A percentile compares a stretch with the other conserved stretches of the same genome.
These are phyloP conservation scores for Debaryomyces psychrophilus DNA, from an alignment of 1,139 yeast species.

Conservation along the genomic window DNA sequence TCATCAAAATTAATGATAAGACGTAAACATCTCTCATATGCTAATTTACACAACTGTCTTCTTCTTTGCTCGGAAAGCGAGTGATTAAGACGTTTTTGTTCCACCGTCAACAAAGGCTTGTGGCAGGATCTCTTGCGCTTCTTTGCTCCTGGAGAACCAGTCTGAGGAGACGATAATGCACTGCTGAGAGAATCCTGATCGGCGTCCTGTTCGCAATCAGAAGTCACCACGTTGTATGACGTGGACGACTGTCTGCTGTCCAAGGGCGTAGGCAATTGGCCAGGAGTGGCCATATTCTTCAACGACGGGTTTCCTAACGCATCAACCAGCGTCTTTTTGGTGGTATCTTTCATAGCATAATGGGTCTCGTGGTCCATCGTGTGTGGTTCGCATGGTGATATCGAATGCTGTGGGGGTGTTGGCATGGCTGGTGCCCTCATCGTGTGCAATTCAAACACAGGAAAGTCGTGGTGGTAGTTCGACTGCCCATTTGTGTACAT, in stretches of 20 bases:
- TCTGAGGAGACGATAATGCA: slow-evolving; percentile 7
- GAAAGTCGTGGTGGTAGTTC: slow-evolving; percentile 12
- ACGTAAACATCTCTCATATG: slow-evolving; percentile 55
- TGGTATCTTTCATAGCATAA: slow-evolving; percentile 8
- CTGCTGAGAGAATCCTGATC: slow-evolving; percentile 4
- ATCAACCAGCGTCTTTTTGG: slow-evolving; percentile 37
- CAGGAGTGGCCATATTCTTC: slow-evolving; percentile 7
- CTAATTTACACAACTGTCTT: slow-evolving; percentile 67
- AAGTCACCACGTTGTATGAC: slow-evolving; percentile 14
- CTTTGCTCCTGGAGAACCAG: slow-evolving; percentile 17
- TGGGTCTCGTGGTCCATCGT: not conserved
- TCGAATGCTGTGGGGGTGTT: slow-evolving; percentile 9
- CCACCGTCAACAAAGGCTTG: slow-evolving; percentile 58
- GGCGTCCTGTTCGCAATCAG: slow-evolving; percentile 12
- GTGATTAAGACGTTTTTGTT: slow-evolving; percentile 74
- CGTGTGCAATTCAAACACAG: slow-evolving; percentile 33
- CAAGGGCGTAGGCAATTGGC: slow-evolving; percentile 42
- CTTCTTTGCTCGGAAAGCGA: slow-evolving; percentile 77
- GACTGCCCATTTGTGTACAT: slow-evolving; percentile 26
- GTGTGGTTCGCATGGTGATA: slow-evolving; percentile 2
- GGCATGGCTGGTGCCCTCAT: slow-evolving; percentile 26
- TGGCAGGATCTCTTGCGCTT: slow-evolving; percentile 38
- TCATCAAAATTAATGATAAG: slow-evolving; percentile 47
- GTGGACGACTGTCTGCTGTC: slow-evolving; percentile 32
- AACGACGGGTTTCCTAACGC: slow-evolving; percentile 41